phyloP scores from a whole-genome alignment of 352 stramenopile species.

The Pythium sp. region DNA sequence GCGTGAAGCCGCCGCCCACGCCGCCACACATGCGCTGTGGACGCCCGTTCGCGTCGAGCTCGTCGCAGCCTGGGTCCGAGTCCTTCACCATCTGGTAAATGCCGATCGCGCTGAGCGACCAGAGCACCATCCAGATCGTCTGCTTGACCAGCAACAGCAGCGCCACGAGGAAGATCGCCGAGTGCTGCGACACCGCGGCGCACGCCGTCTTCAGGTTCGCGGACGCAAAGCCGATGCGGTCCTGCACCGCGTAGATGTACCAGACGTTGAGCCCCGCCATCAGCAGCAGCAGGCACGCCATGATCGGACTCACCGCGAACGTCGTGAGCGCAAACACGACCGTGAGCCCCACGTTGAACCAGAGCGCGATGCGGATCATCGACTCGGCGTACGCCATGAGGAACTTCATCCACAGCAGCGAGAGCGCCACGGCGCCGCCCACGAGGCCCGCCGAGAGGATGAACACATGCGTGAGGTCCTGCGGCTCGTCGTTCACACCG shows the following conservation, averaged over 20 bases:
- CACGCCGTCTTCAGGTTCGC: slow-evolving; percentile 80
- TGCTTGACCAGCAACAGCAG: slow-evolving; percentile 71
- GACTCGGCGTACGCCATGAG: slow-evolving; percentile 69
- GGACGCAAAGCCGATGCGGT: slow-evolving; percentile 79
- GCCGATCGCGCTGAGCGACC: slow-evolving; percentile 61
- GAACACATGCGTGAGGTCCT: slow-evolving; percentile 51
- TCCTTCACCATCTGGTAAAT: slow-evolving; percentile 76
- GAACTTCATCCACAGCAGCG: slow-evolving; percentile 72
- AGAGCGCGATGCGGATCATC: slow-evolving; percentile 81
- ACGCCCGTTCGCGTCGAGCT: slow-evolving; percentile 27
- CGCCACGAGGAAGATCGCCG: slow-evolving; percentile 61
- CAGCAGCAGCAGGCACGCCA: slow-evolving; percentile 51
- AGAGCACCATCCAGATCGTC: slow-evolving; percentile 70
- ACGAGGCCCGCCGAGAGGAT: slow-evolving; percentile 50
- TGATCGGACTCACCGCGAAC: slow-evolving; percentile 63
- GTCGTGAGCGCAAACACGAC: slow-evolving; percentile 59
- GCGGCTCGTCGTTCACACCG: slow-evolving; percentile 21
- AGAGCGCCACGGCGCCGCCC: slow-evolving; percentile 48
- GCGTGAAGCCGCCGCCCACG: slow-evolving; percentile 42
- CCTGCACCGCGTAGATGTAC: slow-evolving; percentile 78
- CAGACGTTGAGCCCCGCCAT: slow-evolving; percentile 78
- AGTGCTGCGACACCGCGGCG: slow-evolving; percentile 49
- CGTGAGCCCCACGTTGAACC: slow-evolving; percentile 76
- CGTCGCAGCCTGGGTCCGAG: slow-evolving; percentile 56
- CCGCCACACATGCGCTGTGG: slow-evolving; percentile 55